A percentile compares a stretch with the other conserved stretches of the same genome.
Evolutionary conservation across 108 stramenopile genomes (phyloP).

Genomic region (Cyclotella cryptica): DNA sequence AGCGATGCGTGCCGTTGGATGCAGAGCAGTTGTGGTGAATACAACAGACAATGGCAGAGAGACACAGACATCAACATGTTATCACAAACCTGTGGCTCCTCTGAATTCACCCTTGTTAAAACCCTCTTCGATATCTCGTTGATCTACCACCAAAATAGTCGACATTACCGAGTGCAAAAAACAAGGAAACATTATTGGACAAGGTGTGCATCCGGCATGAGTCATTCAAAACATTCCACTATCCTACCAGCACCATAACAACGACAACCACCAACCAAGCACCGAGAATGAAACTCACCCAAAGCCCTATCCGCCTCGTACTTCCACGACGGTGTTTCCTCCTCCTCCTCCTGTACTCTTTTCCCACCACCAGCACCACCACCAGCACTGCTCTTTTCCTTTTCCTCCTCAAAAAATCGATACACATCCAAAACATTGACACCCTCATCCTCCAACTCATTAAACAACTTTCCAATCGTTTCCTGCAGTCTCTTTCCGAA

Average conservation of each 20-base stretch:
- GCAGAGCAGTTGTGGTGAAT: not conserved
- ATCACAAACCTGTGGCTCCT: slow-evolving; percentile 25
- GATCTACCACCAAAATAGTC: slow-evolving; percentile 4
- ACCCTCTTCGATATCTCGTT: slow-evolving; percentile 47
- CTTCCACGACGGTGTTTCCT: slow-evolving; percentile 3
- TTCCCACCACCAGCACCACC: not conserved
- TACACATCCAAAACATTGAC: slow-evolving; percentile 30
- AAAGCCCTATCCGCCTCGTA: slow-evolving; percentile 18
- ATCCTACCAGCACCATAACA: not conserved
- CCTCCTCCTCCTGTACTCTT: slow-evolving; percentile 1
- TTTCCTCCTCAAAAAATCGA: slow-evolving; percentile 28
- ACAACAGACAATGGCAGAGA: too few relatives aligned
- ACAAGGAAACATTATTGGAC: not conserved
- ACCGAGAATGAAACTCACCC: slow-evolving; percentile 24
- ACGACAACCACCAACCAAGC: not conserved
- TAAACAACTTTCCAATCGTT: slow-evolving; percentile 37
- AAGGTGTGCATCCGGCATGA: not conserved
- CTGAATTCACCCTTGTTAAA: slow-evolving; percentile 33
- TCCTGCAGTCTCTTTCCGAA: slow-evolving; percentile 31
- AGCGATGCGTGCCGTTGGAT: not conserved
- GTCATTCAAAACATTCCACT: not conserved
- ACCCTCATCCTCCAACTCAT: slow-evolving; percentile 43
- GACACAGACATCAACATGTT: not conserved
- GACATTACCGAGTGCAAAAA: slow-evolving; percentile 2
- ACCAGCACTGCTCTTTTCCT: not conserved